Conservation (phyloP, 495 filamentous ascomycete genomes). For the Penicillium paradoxum region DNA sequence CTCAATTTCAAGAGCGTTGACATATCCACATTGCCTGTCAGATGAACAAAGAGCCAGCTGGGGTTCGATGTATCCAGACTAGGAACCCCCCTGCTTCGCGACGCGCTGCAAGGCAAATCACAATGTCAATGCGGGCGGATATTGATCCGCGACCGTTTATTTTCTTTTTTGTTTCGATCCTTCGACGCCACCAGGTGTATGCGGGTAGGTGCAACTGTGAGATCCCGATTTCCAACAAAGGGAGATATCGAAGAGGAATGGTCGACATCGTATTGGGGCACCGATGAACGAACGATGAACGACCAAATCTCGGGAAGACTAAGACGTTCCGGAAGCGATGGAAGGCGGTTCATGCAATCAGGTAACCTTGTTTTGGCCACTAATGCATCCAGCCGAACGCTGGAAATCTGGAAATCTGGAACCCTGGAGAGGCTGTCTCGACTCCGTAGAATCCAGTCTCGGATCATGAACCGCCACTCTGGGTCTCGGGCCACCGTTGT, state of each 20-base stretch:
- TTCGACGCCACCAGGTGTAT: neutral
- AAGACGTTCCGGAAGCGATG: constrained; percentile 8
- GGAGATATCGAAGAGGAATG: neutral
- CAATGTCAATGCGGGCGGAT: neutral
- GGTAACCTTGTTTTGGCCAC: constrained; percentile 22
- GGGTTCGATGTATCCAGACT: neutral
- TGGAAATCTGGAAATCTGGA: constrained; percentile 9
- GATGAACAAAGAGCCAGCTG: constrained; percentile 4
- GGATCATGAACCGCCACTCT: constrained; percentile 12
- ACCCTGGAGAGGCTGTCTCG: neutral
- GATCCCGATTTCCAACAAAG: neutral
- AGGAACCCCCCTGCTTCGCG: neutral
- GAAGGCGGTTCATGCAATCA: constrained; percentile 28
- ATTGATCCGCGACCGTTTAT: constrained; percentile 3
- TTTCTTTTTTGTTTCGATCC: too few species aligned
- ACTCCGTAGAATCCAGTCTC: neutral
- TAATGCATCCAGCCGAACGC: constrained; percentile 34
- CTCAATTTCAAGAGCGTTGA: constrained; percentile 4
- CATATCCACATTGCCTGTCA: constrained; percentile 3
- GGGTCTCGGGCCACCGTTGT: constrained; percentile 15
- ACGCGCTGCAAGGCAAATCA: constrained; percentile 2
- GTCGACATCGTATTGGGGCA: too few species aligned
- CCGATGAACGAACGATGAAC: too few species aligned
- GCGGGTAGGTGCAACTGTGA: neutral
- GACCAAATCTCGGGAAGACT: neutral